A percentile compares a stretch with the other conserved stretches of the same genome.
These are phyloP conservation scores for Rhinocladiella mackenziei DNA, from an alignment of 2,329 filamentous ascomycete species.

Conservation along the genomic window DNA sequence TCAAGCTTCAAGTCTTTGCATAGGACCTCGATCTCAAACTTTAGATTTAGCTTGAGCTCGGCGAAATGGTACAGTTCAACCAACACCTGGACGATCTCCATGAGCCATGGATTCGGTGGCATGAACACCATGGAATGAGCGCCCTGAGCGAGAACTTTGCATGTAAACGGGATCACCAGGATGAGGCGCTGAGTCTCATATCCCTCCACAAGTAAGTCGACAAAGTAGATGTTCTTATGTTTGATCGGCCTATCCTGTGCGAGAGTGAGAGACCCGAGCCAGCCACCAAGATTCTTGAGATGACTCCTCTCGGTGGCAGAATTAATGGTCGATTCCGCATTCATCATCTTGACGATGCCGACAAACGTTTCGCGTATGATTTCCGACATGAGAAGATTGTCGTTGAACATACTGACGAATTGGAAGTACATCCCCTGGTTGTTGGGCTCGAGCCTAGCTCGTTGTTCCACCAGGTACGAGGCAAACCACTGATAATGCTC, in stretches of 20 bases:
- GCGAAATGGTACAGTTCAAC: constrained; percentile 92
- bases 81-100: constrained; percentile 88
- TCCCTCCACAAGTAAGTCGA: constrained; percentile 87
- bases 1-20: constrained; percentile 91
- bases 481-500: constrained; percentile 96
- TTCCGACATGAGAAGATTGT: constrained; percentile 76
- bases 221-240: constrained; percentile 95
- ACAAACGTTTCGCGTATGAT: constrained; percentile 90
- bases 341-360: constrained; percentile 80
- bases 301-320: constrained; percentile 80
- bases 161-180: constrained; percentile 94
- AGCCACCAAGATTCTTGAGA: constrained; percentile 87
- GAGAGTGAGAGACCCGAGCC: constrained; percentile 89
- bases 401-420: constrained; percentile 75
- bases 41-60: constrained; percentile 91
- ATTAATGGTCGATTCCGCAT: constrained; percentile 80
- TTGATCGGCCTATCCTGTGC: constrained; percentile 93
- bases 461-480: constrained; percentile 87
- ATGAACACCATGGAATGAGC: constrained; percentile 82
- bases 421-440: constrained; percentile 92
- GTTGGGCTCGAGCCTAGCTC: constrained; percentile 95
- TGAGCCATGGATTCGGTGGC: constrained; percentile 94
- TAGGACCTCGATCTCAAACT: constrained; percentile 97
- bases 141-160: constrained; percentile 87
- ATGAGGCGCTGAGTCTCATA: constrained; percentile 88